These are phyloP conservation scores for Cucurbita moschata DNA, from an alignment of 306 rosid genomes.

Conservation along the genomic window DNA sequence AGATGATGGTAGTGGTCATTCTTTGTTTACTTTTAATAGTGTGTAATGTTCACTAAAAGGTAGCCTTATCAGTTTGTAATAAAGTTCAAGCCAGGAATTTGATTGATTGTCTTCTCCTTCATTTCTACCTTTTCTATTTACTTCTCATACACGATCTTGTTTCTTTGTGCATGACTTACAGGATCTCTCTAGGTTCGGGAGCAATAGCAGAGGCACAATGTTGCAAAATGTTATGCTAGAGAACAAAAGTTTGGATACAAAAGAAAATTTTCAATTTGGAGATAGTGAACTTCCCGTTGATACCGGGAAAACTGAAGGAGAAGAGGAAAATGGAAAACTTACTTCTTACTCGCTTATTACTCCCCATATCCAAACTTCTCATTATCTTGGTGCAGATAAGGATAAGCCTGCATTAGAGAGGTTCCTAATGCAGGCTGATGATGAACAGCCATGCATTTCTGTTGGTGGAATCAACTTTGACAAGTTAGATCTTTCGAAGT, in stretches of 20 bases:
- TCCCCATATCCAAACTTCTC: constrained; percentile 20
- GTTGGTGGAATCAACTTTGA: constrained; percentile 35
- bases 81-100: background rate
- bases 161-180: background rate
- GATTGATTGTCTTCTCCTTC: background rate
- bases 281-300: constrained; percentile 15
- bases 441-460: constrained; percentile 23
- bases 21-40: background rate
- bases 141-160: background rate
- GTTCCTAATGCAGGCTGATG: constrained; percentile 48
- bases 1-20: background rate
- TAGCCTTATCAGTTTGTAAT: background rate
- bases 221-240: constrained; percentile 14
- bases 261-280: constrained; percentile 14
- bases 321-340: constrained; percentile 10
- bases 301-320: constrained; percentile 24
- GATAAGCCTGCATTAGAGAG: constrained; percentile 60
- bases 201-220: background rate
- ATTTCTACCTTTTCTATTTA: background rate
- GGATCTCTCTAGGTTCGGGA: background rate
- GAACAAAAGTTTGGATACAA: constrained; percentile 14
- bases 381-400: constrained; percentile 26
- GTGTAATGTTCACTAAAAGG: background rate
- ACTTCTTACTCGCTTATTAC: constrained; percentile 18
- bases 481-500: constrained; percentile 24